Percentiles rank a stretch among this genome's conserved stretches.
These are phyloP conservation scores for Tuber umbilicatum DNA, from an alignment of 495 filamentous ascomycete genomes.

Conservation along the genomic window DNA sequence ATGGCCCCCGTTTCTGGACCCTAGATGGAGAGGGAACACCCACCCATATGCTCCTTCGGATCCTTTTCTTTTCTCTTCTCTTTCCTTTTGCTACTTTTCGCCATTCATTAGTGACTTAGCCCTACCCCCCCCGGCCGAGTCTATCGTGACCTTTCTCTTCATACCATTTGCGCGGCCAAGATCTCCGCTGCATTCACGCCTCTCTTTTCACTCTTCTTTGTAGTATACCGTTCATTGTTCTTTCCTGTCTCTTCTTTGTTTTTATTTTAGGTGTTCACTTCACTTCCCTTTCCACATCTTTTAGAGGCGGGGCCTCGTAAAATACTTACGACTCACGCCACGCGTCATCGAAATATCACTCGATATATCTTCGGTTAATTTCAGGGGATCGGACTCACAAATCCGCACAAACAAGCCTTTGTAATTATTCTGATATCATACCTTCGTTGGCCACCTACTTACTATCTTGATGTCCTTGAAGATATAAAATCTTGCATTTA, in stretches of 20 bases:
- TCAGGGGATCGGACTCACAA: conserved; percentile 15
- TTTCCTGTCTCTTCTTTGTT: conserved; percentile 7
- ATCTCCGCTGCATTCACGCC: conserved; percentile 25
- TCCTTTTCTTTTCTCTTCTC: neutral
- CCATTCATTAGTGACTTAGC: neutral
- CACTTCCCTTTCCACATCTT: neutral
- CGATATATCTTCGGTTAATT: conserved; percentile 3
- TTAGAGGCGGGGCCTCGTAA: conserved; percentile 13
- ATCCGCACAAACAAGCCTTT: conserved; percentile 14
- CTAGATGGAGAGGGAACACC: neutral
- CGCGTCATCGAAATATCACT: conserved; percentile 19
- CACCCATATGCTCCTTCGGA: conserved; percentile 2
- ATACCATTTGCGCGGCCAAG: conserved; percentile 21
- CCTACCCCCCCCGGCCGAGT: neutral
- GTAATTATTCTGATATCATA: conserved; percentile 14
- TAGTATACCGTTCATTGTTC: conserved; percentile 12
- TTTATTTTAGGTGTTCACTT: conserved; percentile 6
- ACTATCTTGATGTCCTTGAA: conserved; percentile 11
- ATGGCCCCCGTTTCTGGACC: neutral
- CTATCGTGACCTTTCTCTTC: conserved; percentile 1
- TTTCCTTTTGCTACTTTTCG: conserved; percentile 4
- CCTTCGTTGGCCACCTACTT: conserved; percentile 12
- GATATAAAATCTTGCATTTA: conserved; percentile 4
- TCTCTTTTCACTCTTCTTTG: conserved; percentile 12
- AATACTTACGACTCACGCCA: conserved; percentile 10